Base-by-base conservation (phyloP, 2,329 filamentous ascomycete genomes). In the Neofusicoccum laricinum region DNA sequence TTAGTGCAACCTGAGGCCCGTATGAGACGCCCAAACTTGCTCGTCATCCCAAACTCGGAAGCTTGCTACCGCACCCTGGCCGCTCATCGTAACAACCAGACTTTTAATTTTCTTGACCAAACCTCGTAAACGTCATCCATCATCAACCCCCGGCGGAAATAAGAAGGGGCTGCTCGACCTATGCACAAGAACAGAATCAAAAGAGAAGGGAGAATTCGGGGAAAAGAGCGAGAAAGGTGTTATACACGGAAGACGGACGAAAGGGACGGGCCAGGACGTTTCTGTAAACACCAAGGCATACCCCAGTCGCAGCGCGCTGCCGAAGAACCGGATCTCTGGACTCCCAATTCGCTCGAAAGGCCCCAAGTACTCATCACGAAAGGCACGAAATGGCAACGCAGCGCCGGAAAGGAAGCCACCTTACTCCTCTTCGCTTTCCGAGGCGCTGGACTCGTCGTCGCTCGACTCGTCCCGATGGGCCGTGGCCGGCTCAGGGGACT, bases 391-490 rank as follows among this genome's bases (percentile, higher is more conserved):
- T 32, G 45, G 45, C 34, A 50, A 30, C 40, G 19, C 43, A 17
- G 11, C n/a, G 11, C 30, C 25, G 30, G 21, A 14, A 41, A 5
- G 6, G 30, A 12, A 21, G 55, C 40, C 11, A 34, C 14, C 49
- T 71, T 72, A 80, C 70, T 80, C 78, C 67, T 80, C 78, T 66
- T 80, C 78, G 66, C 78, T 80, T 69, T 86, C 85, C 4, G 84
- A 86, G 69, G 82, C 84, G 67, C 79, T 81, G 68, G 79, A 78
- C 64, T 84, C 82, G 67, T 85, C 83, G 30, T 84, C 84, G 69
- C 82, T 85, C 45, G 81, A 82, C 50, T 83, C 81, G 65, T 75
- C 77, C 65, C 77, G 63, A 12, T 72, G 71, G 73, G 66, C 30
- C 66, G 34, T 38, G 73, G 74, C 71, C 66, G 76, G 63, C 21